phyloP scores from a whole-genome alignment of 768 basidiomycete species.

The Crassisporium funariophilum region DNA sequence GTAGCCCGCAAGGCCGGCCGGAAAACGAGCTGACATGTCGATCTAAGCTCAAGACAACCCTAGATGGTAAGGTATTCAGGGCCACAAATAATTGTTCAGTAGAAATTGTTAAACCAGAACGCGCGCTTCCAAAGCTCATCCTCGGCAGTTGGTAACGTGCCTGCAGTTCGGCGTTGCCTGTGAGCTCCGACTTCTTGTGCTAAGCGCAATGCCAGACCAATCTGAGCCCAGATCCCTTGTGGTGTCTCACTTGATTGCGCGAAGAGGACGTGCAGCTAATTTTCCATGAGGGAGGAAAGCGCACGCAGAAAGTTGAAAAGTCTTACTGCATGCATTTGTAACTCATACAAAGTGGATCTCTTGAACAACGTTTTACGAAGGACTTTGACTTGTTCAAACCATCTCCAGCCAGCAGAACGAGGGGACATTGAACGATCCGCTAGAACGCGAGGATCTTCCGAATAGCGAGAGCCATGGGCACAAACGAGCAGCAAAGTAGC shows the following conservation, averaged over 20 bases:
- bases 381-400: slow-evolving; percentile 65
- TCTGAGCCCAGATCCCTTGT: slow-evolving; percentile 62
- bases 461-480: slow-evolving; percentile 63
- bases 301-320: not conserved
- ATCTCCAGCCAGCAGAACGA: slow-evolving; percentile 61
- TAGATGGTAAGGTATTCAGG: slow-evolving; percentile 17
- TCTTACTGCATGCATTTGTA: slow-evolving; percentile 69
- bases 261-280: slow-evolving; percentile 51
- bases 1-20: slow-evolving; percentile 72
- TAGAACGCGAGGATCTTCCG: slow-evolving; percentile 64
- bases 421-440: slow-evolving; percentile 44
- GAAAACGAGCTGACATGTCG: slow-evolving; percentile 47
- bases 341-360: slow-evolving; percentile 65
- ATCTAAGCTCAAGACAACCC: slow-evolving; percentile 55
- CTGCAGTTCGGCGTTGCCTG: slow-evolving; percentile 34
- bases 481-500: slow-evolving; percentile 60
- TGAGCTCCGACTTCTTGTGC: slow-evolving; percentile 81
- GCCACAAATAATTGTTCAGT: not conserved
- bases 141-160: slow-evolving; percentile 43
- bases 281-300: not conserved
- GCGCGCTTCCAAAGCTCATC: slow-evolving; percentile 77
- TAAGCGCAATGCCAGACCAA: slow-evolving; percentile 69
- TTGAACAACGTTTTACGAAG: slow-evolving; percentile 60
- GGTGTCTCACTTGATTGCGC: slow-evolving; percentile 49
- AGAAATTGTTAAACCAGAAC: slow-evolving; percentile 47